A percentile compares a stretch with the other conserved stretches of the same genome.
Conservation (phyloP, 352 stramenopile species). For the Phytopythium sindhum region DNA sequence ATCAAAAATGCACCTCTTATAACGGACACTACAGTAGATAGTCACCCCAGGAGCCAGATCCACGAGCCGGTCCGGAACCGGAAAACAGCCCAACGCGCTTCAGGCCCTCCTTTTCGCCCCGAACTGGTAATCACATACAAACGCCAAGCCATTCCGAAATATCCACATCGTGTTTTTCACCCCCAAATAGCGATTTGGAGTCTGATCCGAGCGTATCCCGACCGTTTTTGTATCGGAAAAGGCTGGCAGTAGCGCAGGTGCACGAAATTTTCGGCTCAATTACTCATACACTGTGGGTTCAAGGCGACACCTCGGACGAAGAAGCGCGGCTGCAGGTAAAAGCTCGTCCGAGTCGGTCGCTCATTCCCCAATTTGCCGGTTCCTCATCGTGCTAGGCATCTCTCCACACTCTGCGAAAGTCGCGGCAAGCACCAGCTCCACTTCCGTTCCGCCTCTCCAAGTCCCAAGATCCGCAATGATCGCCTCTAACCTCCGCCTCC, state of each 20-base stretch:
- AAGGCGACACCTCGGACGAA: not conserved
- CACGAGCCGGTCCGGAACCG: not conserved
- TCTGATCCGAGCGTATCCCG: not conserved
- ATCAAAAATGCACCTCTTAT: not conserved
- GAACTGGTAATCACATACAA: conserved; percentile 2
- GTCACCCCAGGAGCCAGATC: conserved; percentile 1
- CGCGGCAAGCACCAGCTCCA: not conserved
- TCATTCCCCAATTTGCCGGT: conserved; percentile 9
- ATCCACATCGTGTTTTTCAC: not conserved
- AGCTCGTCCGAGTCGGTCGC: not conserved
- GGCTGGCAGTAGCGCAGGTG: not conserved
- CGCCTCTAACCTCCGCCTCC: not conserved
- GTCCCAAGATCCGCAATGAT: not conserved
- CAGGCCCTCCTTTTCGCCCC: conserved; percentile 1
- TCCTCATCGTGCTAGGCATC: not conserved
- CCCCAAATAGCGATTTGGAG: not conserved
- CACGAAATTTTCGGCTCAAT: not conserved
- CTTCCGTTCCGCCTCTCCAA: not conserved
- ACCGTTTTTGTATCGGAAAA: not conserved
- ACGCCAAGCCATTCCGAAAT: not conserved
- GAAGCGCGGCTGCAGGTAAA: not conserved
- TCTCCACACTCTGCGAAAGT: conserved; percentile 1
- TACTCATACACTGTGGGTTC: not conserved
- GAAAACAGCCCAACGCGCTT: not conserved
- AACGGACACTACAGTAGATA: not conserved